Base-by-base conservation (phyloP, 1,284 basidiomycete species). In the Cryptococcus sp. region DNA sequence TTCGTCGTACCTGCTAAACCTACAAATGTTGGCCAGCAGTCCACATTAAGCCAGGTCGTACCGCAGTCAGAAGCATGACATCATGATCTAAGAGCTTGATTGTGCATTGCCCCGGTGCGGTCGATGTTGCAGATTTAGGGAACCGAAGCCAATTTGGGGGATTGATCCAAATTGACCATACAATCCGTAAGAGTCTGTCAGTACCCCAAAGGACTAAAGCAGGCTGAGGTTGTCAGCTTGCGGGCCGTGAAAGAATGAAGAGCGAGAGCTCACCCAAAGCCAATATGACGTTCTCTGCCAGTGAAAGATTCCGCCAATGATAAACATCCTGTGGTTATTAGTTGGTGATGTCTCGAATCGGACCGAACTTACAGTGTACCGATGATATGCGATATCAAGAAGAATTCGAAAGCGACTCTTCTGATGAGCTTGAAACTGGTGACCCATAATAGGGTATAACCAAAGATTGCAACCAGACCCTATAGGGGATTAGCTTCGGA, bases 51-150 rank as follows among this genome's bases (percentile, higher is more conserved):
- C 53, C 55, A 62, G 64, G 78, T 14, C 80, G 76, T 80, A 35
- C 11, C 86, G 83, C n/a, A n/a, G n/a, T 52, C 85, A 85, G 64
- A 45, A 82, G 79, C 41, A 86, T 71, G 47, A 82, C 80, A 59
- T 82, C 77, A 2, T 78, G 74, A 1, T 80, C 80, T 14, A 85
- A 32, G 76, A 77, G 58, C 54, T 72, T 77, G 78, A 65, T 79
- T 69, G 53, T 78, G 73, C 52, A 72, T 53, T 67, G 55, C 42
- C 63, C 64, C 3, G 51, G 33, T 11, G 32, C 41, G 23, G n/a
- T 7, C 14, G 49, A 5, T 10, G 3, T 7, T 44, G 13, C 15
- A 3, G 50, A 23, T 32, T 45, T 45, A 43, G 30, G 43, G 13
- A 14, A 52, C 30, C 50, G 37, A 11, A 37, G 49, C 42, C 13